A percentile compares a stretch with the other conserved stretches of the same genome.
Conservation (phyloP, 169 alveolate species). For the Cardiosporidium cionae region DNA sequence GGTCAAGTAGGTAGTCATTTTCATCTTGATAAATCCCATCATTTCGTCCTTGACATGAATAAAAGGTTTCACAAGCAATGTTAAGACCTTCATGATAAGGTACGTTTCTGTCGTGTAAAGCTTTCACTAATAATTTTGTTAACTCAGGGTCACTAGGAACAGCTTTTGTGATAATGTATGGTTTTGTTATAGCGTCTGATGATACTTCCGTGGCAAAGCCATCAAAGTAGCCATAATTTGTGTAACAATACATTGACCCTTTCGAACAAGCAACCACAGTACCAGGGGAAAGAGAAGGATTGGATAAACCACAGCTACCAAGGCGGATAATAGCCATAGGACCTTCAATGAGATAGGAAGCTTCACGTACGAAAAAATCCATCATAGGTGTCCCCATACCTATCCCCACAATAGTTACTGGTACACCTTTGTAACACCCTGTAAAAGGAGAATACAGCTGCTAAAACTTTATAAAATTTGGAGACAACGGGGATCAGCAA, state of each 20-base stretch:
- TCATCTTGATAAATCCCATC: constrained; percentile 26
- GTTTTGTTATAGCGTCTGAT: not conserved
- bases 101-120: not conserved
- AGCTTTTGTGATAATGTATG: not conserved
- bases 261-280: constrained; percentile 21
- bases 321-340: constrained; percentile 42
- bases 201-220: constrained; percentile 7
- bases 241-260: constrained; percentile 31
- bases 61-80: constrained; percentile 38
- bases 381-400: constrained; percentile 50
- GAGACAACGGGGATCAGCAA: no score
- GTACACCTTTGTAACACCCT: constrained; percentile 30
- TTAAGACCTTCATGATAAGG: constrained; percentile 21
- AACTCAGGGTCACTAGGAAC: not conserved
- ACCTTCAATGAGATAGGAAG: constrained; percentile 20
- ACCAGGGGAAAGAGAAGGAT: constrained; percentile 35
- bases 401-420: constrained; percentile 32
- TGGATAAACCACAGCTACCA: constrained; percentile 31
- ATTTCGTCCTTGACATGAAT: constrained; percentile 39
- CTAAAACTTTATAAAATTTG: not conserved
- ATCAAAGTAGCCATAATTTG: constrained; percentile 15
- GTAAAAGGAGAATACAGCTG: not conserved
- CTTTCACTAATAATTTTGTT: not conserved
- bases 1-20: constrained; percentile 25
- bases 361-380: constrained; percentile 44